Base-by-base conservation (phyloP, 305 asterid genomes). In the Coffea humblotiana region DNA sequence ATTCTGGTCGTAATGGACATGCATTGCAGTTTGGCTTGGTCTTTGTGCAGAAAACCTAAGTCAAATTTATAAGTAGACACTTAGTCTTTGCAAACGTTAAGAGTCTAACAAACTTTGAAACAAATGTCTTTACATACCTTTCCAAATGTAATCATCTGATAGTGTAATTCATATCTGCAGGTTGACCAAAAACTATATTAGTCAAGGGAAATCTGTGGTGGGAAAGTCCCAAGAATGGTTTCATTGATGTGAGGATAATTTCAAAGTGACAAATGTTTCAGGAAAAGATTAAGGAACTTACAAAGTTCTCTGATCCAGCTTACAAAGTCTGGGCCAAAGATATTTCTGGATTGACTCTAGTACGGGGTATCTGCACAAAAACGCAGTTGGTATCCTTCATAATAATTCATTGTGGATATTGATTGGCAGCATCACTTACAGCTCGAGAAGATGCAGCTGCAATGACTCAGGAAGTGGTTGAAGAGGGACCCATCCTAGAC, bases 401-500 rank as follows among this genome's bases (percentile, higher is more conserved):
- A 78, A 73, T 71, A 78, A 77, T 80, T 51, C 75, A 74, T n/a
- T 43, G 66, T 37, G 78, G 49, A 13, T 37, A 77, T 76, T 79
- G 77, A 60, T 63, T 29, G 72, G 71, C 32, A 84, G 78, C 54
- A 35, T 47, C 73, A 88, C 98, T 96, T 85, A 94, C 99, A 92
- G 74, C 84, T 96, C 94, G 81, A 89, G 97, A 71, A 94, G 98
- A 91, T 96, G 99, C 90, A 94, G 85, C 74, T 94, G 98, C 78
- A 96, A 90, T 75, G 93, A 85, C 88, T 96, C 99, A 5, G 99
- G 99, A 63, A 96, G 98, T 69, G 97, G 97, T 82, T 88, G 99
- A 61, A 96, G 95, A 83, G 99, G 99, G 82, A 96, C 99, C 99
- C 99, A 96, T 75, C 99, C 99, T 58, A 96, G 94, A 79, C 99